Evolutionary conservation across 164 flowering plant species (phyloP).

Genomic region (Macadamia integrifolia): DNA sequence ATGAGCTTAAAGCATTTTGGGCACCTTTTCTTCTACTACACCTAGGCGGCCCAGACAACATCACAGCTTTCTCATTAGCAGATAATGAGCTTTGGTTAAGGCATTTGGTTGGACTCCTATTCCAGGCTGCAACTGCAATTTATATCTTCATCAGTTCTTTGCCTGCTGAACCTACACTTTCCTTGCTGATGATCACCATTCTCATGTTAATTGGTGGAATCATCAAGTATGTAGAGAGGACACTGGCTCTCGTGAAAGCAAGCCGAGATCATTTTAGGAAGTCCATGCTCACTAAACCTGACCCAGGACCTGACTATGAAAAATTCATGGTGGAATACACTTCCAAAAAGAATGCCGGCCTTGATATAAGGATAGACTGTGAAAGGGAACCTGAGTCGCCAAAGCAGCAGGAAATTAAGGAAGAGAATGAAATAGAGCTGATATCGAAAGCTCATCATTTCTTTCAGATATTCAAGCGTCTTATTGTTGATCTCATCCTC

Average conservation of each 20-base stretch:
- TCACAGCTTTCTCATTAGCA: no score
- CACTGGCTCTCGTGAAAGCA: constrained; percentile 16
- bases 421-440: constrained; percentile 11
- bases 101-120: no score
- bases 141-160: not conserved
- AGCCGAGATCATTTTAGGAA: constrained; percentile 20
- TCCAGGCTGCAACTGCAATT: no score
- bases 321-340: constrained; percentile 32
- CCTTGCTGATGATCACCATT: constrained; percentile 16
- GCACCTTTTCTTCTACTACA: no score
- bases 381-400: not conserved
- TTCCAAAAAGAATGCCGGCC: constrained; percentile 13
- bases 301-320: constrained; percentile 31
- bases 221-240: constrained; percentile 21
- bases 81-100: no score
- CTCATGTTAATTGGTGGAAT: constrained; percentile 31
- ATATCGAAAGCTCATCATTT: constrained; percentile 22
- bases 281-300: constrained; percentile 20
- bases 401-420: not conserved
- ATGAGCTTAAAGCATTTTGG: not conserved
- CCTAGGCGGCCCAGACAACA: no score
- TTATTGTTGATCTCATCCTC: constrained; percentile 32
- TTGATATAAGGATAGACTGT: constrained; percentile 7
- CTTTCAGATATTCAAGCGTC: constrained; percentile 15
- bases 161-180: not conserved